phyloP scores from a whole-genome alignment of 495 filamentous ascomycete species.

The Aspergillus nanangensis region DNA sequence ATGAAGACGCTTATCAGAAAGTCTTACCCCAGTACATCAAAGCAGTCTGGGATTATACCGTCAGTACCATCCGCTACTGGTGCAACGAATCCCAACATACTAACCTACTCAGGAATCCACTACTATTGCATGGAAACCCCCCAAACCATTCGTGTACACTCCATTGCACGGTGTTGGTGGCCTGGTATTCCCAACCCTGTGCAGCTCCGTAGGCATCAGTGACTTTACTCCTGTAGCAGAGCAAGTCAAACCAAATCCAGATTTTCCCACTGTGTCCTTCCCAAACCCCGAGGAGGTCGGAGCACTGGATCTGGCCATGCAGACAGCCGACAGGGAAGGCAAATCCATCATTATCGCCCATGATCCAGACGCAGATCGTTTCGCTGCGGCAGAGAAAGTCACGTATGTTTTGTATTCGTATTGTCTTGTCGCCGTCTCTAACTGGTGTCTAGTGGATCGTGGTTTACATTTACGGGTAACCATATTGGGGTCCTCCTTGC shows the following conservation, averaged over 20 bases:
- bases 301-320: conserved; percentile 60
- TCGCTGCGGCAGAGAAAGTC: conserved; percentile 61
- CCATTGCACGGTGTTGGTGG: conserved; percentile 67
- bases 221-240: conserved; percentile 41
- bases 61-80: conserved; percentile 14
- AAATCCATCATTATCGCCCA: conserved; percentile 57
- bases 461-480: conserved; percentile 66
- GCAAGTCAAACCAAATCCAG: conserved; percentile 57
- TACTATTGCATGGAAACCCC: conserved; percentile 21
- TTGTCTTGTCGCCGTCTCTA: not conserved
- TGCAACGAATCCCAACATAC: not conserved
- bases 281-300: conserved; percentile 72
- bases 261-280: conserved; percentile 67
- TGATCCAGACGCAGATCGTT: conserved; percentile 71
- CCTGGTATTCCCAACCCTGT: conserved; percentile 40
- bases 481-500: conserved; percentile 63
- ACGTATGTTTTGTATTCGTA: conserved; percentile 22
- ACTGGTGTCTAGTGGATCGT: conserved; percentile 33
- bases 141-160: conserved; percentile 57
- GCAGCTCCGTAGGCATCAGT: conserved; percentile 40
- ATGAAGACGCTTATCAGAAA: conserved; percentile 34
- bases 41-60: conserved; percentile 35
- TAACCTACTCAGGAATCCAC: conserved; percentile 32
- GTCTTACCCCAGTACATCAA: conserved; percentile 40
- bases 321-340: conserved; percentile 45